Evolutionary conservation across 371 early-diverging fungal genomes (phyloP).

Genomic region (Rhizopus sp.): DNA sequence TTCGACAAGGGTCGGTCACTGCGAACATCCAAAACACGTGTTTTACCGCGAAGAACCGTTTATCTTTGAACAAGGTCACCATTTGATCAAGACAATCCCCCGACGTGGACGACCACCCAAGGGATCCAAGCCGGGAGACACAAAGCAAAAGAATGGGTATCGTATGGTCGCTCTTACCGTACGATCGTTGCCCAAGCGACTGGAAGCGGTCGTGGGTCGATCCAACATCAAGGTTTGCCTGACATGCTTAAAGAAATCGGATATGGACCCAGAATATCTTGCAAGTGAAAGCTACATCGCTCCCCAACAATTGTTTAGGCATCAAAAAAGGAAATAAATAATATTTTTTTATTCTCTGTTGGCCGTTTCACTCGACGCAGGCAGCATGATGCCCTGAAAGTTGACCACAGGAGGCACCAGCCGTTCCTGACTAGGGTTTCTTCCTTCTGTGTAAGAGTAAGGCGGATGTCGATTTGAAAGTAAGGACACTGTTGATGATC

Average conservation of each 20-base stretch:
- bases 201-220: conserved; percentile 40
- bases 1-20: conserved; percentile 13
- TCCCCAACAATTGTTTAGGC: conserved; percentile 23
- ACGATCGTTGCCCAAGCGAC: conserved; percentile 40
- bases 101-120: conserved; percentile 49
- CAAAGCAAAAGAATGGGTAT: conserved; percentile 1
- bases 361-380: neutral
- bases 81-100: conserved; percentile 20
- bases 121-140: conserved; percentile 30
- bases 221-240: conserved; percentile 39
- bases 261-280: conserved; percentile 38
- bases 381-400: conserved; percentile 22
- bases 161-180: conserved; percentile 34
- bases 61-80: neutral
- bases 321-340: conserved; percentile 11
- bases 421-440: conserved; percentile 12
- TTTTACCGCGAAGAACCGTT: conserved; percentile 24
- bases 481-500: conserved; percentile 24
- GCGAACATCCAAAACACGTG: conserved; percentile 29
- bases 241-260: conserved; percentile 46
- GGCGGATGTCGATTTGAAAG: conserved; percentile 14
- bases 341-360: neutral
- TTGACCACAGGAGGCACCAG: conserved; percentile 6
- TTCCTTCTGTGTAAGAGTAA: conserved; percentile 7
- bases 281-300: conserved; percentile 26